Base-by-base conservation (phyloP, 2,329 filamentous ascomycete species). In the Aspergillus sp. region DNA sequence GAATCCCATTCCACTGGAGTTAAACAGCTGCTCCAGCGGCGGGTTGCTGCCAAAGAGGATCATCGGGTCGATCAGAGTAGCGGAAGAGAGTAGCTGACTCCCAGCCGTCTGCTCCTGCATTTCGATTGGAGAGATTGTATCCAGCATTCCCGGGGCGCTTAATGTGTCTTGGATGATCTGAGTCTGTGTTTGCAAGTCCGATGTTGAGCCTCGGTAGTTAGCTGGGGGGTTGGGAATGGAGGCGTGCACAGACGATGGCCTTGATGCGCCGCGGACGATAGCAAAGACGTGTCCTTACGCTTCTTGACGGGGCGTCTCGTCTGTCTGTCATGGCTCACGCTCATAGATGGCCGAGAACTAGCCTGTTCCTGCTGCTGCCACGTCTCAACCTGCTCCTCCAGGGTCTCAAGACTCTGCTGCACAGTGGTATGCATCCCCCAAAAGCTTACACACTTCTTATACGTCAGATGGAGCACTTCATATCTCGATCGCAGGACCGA, bases 341-440 rank as follows among this genome's bases (percentile, higher is more conserved):
- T 32, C 30, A 11, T 7, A 7, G 30, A 7, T 32, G 7, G n/a
- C n/a, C n/a, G n/a, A n/a, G n/a, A n/a, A n/a, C n/a, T n/a, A n/a
- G n/a, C n/a, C n/a, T n/a, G n/a, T n/a, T n/a, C n/a, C n/a, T 32
- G 29, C 29, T 32, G 37, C 29, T 39, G 35, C 29, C 39, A 29
- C 3, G 31, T 47, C 27, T 57, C 56, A 6, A 59, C 42, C 13
- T 54, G 51, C 30, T 38, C 41, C 44, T 60, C 58, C 2, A 62
- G 44, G 2, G 49, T 40, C 27, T 58, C 57, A 2, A 60, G 42
- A 31, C 60, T 60, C 44, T 58, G 48, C 42, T 57, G 50, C 7
- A 60, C 36, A 7, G 59, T 50, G 4, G 52, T 57, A 31, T 55
- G 44, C 7, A 54, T 54, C 13, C 51, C 49, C 59, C 57, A 64